A percentile compares a stretch with the other conserved stretches of the same genome.
phyloP scores from a whole-genome alignment of 176 grass and related monocot genomes.

The Bothriochloa decipiens region DNA sequence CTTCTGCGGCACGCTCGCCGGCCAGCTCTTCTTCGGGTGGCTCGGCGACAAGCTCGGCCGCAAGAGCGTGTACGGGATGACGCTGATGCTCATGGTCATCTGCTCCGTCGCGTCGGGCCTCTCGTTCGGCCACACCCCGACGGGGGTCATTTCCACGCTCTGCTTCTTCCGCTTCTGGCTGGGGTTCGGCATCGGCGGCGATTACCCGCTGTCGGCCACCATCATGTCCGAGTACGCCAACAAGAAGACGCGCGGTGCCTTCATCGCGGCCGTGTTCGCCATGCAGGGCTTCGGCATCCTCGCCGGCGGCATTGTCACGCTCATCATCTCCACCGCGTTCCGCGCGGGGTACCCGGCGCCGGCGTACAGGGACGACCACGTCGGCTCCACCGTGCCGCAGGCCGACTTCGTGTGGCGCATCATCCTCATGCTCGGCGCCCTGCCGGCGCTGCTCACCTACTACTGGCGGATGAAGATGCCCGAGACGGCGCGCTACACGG shows the following conservation, averaged over 20 bases:
- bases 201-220: slow-evolving; percentile 68
- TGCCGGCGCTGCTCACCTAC: slow-evolving; percentile 66
- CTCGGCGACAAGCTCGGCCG: slow-evolving; percentile 73
- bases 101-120: slow-evolving; percentile 67
- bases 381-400: background rate
- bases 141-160: slow-evolving; percentile 40
- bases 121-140: slow-evolving; percentile 52
- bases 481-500: slow-evolving; percentile 76
- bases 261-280: slow-evolving; percentile 91
- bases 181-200: slow-evolving; percentile 80
- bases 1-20: slow-evolving; percentile 63
- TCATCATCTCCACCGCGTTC: slow-evolving; percentile 6
- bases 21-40: slow-evolving; percentile 83
- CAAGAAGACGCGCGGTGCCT: slow-evolving; percentile 69
- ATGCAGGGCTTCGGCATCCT: slow-evolving; percentile 93
- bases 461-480: slow-evolving; percentile 88
- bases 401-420: slow-evolving; percentile 65
- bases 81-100: slow-evolving; percentile 59
- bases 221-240: slow-evolving; percentile 91
- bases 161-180: slow-evolving; percentile 92
- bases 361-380: too few relatives aligned
- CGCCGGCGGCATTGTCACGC: slow-evolving; percentile 57
- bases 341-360: too few relatives aligned
- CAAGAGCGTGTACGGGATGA: slow-evolving; percentile 76
- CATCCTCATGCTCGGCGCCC: slow-evolving; percentile 63